A percentile compares a stretch with the other conserved stretches of the same genome.
phyloP scores from a whole-genome alignment of 2,329 filamentous ascomycete species.

The Ploettnerulaceae sp. region DNA sequence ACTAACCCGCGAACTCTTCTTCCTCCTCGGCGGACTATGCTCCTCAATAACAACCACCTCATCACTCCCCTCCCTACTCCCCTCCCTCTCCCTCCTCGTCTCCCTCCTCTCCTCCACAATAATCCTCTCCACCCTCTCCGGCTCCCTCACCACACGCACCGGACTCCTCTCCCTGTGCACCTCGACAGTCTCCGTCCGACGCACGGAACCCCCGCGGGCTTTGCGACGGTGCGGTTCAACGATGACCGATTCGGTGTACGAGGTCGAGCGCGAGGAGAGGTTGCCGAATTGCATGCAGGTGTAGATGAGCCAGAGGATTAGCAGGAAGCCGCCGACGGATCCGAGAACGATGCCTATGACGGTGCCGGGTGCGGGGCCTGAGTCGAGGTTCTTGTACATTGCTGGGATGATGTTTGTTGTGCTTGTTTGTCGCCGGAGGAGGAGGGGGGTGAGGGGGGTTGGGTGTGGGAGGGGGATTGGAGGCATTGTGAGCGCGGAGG shows the following conservation, averaged over 20 bases:
- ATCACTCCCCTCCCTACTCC: conserved; percentile 25
- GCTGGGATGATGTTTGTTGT: conserved; percentile 47
- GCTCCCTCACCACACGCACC: conserved; percentile 25
- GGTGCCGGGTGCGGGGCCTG: conserved; percentile 49
- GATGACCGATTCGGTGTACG: conserved; percentile 23
- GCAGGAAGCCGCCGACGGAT: conserved; percentile 47
- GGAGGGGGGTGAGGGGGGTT: conserved; percentile 4
- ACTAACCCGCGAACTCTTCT: conserved; percentile 27
- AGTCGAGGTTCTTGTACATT: conserved; percentile 51
- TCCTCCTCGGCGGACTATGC: conserved; percentile 31
- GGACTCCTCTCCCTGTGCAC: conserved; percentile 23
- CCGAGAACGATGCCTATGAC: conserved; percentile 57
- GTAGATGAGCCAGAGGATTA: conserved; percentile 48
- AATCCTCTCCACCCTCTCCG: conserved; percentile 26
- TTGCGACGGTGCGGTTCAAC: conserved; percentile 21
- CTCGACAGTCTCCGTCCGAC: conserved; percentile 31
- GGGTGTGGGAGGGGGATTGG: conserved; percentile 14
- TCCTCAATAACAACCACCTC: conserved; percentile 36
- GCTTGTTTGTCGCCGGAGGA: conserved; percentile 6
- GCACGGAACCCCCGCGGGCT: conserved; percentile 17
- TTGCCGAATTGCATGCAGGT: conserved; percentile 26
- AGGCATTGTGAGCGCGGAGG: conserved; percentile 18
- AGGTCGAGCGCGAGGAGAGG: conserved; percentile 2
- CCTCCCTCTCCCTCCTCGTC: conserved; percentile 20
- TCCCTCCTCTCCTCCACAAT: conserved; percentile 31